Base-by-base conservation (phyloP, 306 rosid genomes). In the Sindora glabra region DNA sequence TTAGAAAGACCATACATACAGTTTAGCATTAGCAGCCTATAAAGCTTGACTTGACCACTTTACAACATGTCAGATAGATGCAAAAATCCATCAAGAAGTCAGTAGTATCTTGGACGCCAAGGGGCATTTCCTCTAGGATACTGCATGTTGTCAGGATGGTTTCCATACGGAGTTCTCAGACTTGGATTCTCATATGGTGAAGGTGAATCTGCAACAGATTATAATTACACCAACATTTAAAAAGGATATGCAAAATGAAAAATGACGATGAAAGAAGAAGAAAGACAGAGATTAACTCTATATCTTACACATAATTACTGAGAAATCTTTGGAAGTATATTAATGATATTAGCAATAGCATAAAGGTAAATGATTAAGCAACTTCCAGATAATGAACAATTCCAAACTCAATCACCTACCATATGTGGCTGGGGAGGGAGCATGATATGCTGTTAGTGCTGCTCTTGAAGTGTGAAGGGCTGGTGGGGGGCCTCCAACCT, bases 161-260 rank as follows among this genome's bases (percentile, higher is more conserved):
- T 60, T 69, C 63, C 65, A 29, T 59, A 7, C 24, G 51, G 65
- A 51, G 78, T 74, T 62, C 76, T 71, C 41, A 57, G 64, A 37
- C 21, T 25, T 11, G 30, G 74, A 42, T 48, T 69, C 6, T 59
- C 76, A 58, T 68, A 62, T 0, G 67, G 72, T 13, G 78, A 26
- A 69, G 69, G 77, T 37, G 74, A 26, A 72, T 74, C 94, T 74
- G 50, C 3, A 55, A 74, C 78, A 68, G n/a, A 55, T 15, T n/a
- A 36, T 29, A 10, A 51, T 8, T 52, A 38, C 11, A 50, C 27
- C 15, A 12, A 15, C 7, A 21, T n/a, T n/a, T n/a, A n/a, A 56
- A 48, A 56, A 56, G 18, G 5, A 46, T 26, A 47, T 13, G 1
- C n/a, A 15, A 56, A 21, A 5, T 23, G 18, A 8, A 22, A 15